These are phyloP conservation scores for Phaeotremella skinneri DNA, from an alignment of 768 basidiomycete genomes.

Conservation along the genomic window DNA sequence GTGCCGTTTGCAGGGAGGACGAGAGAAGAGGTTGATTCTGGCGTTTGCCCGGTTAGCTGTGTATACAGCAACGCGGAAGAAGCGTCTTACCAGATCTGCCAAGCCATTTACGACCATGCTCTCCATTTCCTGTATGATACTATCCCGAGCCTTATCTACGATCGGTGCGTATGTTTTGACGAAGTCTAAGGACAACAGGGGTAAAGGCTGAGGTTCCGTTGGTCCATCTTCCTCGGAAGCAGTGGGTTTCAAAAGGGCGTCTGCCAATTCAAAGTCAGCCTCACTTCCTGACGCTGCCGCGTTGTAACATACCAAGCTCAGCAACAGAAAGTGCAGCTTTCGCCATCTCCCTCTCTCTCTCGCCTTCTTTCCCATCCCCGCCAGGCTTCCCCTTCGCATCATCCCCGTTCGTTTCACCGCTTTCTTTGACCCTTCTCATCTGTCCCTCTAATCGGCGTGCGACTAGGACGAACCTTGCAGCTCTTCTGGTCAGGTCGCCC, in stretches of 20 bases:
- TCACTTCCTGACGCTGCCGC: not conserved
- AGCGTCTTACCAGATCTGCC: constrained; percentile 63
- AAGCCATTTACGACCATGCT: constrained; percentile 80
- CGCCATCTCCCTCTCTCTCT: constrained; percentile 80
- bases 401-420: not conserved
- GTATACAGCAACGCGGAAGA: too few relatives aligned
- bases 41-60: too few relatives aligned
- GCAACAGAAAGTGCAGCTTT: constrained; percentile 94
- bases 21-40: constrained; percentile 89
- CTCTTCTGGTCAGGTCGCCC: constrained; percentile 77
- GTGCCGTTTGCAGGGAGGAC: constrained; percentile 91
- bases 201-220: constrained; percentile 51
- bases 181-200: constrained; percentile 71
- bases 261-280: not conserved
- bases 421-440: constrained; percentile 66
- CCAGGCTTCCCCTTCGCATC: constrained; percentile 16
- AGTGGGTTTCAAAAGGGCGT: constrained; percentile 18
- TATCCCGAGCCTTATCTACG: constrained; percentile 67
- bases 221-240: constrained; percentile 8
- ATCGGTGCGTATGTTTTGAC: constrained; percentile 68
- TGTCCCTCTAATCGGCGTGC: constrained; percentile 78
- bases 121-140: constrained; percentile 84
- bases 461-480: constrained; percentile 78
- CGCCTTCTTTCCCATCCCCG: constrained; percentile 61
- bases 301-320: constrained; percentile 72